phyloP scores from a whole-genome alignment of 192 early-diverging fungal species.

The Coemansia erecta region DNA sequence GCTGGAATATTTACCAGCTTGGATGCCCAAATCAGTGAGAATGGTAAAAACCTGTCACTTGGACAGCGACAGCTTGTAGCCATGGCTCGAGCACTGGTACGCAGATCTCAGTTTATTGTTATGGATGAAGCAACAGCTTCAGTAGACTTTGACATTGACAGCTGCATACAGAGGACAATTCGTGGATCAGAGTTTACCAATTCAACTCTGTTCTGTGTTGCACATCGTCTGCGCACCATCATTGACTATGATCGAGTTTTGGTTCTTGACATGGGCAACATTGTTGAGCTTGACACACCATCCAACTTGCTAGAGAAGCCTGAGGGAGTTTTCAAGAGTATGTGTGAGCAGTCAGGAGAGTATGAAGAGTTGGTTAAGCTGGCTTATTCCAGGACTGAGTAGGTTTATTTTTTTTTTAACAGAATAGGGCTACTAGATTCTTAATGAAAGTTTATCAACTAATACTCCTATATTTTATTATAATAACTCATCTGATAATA shows the following conservation, averaged over 20 bases:
- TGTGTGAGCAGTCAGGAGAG: slow-evolving; percentile 84
- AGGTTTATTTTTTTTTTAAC: too few species aligned
- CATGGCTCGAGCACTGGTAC: slow-evolving; percentile 73
- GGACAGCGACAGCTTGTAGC: slow-evolving; percentile 76
- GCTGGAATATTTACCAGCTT: slow-evolving; percentile 53
- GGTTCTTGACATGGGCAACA: slow-evolving; percentile 72
- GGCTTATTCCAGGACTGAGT: too few species aligned
- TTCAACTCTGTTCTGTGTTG: slow-evolving; percentile 82
- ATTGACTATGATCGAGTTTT: slow-evolving; percentile 81
- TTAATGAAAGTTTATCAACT: too few species aligned
- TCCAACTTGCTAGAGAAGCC: slow-evolving; percentile 60
- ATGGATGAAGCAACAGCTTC: slow-evolving; percentile 87
- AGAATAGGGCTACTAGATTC: too few species aligned
- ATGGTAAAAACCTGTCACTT: slow-evolving; percentile 71
- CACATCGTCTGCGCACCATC: slow-evolving; percentile 83
- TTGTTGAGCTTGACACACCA: slow-evolving; percentile 84
- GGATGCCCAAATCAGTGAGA: slow-evolving; percentile 75
- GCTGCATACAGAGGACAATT: slow-evolving; percentile 87
- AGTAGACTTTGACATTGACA: slow-evolving; percentile 85
- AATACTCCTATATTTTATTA: too few species aligned
- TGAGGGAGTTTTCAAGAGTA: slow-evolving; percentile 64
- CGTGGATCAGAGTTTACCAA: slow-evolving; percentile 68
- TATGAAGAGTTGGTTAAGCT: slow-evolving; percentile 37
- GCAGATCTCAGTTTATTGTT: slow-evolving; percentile 65
- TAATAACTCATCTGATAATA: too few species aligned